These are phyloP conservation scores for Dovyalis caffra DNA, from an alignment of 345 rosid species.

Conservation along the genomic window DNA sequence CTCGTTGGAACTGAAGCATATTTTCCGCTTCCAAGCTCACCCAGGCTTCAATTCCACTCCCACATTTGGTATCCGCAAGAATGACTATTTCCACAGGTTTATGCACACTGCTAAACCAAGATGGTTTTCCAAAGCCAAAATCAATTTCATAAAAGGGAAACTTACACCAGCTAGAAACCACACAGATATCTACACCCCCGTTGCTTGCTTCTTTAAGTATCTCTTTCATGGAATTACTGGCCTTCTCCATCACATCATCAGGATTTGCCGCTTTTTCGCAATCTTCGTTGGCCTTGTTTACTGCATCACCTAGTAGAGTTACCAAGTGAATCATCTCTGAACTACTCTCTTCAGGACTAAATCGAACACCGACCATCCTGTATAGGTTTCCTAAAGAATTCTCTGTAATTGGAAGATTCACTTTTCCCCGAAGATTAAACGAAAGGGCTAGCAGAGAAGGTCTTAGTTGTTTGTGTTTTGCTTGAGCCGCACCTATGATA, in stretches of 20 bases:
- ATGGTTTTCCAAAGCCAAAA: conserved; percentile 22
- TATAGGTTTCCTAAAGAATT: conserved; percentile 16
- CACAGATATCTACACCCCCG: not conserved
- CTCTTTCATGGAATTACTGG: not conserved
- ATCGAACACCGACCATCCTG: conserved; percentile 1
- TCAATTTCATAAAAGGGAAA: conserved; percentile 11
- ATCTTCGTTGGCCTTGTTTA: not conserved
- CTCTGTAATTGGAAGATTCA: not conserved
- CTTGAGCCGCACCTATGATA: not conserved
- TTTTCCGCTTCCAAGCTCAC: conserved; percentile 16
- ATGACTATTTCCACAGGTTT: conserved; percentile 5
- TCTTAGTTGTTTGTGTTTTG: conserved; percentile 1
- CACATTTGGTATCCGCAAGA: conserved; percentile 12
- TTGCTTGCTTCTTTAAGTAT: not conserved
- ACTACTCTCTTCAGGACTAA: not conserved
- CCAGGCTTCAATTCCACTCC: conserved; percentile 19
- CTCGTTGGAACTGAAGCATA: conserved; percentile 11
- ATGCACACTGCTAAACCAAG: conserved; percentile 11
- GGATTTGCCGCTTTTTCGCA: not conserved
- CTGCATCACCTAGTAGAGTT: not conserved
- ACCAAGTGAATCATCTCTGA: conserved; percentile 3
- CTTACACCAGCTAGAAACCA: conserved; percentile 10
- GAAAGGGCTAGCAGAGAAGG: conserved; percentile 7
- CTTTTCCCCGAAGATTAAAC: conserved; percentile 6
- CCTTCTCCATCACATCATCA: not conserved